phyloP scores from a whole-genome alignment of 2,329 filamentous ascomycete species.

The Arthroderma sp. region DNA sequence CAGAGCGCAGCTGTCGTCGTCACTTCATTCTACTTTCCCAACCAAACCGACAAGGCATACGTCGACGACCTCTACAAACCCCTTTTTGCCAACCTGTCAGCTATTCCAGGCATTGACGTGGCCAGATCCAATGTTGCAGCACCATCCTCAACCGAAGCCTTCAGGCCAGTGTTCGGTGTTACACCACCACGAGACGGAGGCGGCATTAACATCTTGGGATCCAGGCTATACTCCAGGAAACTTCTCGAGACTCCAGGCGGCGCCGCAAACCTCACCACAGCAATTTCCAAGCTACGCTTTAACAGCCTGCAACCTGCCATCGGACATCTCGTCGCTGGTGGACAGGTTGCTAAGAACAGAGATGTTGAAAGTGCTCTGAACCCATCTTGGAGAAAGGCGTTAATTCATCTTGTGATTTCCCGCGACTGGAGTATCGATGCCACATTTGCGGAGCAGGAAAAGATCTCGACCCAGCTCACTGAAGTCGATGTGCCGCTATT shows the following conservation, averaged over 20 bases:
- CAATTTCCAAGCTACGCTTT: constrained; percentile 7
- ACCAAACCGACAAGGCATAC: constrained; percentile 2
- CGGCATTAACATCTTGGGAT: constrained; percentile 6
- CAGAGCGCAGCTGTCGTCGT: neutral
- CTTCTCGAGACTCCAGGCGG: constrained; percentile 8
- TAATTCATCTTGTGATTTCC: constrained; percentile 11
- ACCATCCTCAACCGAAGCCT: constrained; percentile 1
- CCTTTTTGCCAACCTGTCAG: constrained; percentile 3
- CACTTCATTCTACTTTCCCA: constrained; percentile 7
- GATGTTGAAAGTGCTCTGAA: constrained; percentile 8
- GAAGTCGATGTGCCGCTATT: constrained; percentile 30
- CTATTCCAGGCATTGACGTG: constrained; percentile 7
- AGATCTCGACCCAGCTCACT: constrained; percentile 18
- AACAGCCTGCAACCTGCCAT: constrained; percentile 26
- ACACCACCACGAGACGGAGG: constrained; percentile 2
- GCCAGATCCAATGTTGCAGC: neutral
- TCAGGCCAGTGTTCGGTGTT: neutral
- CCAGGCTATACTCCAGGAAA: constrained; percentile 7
- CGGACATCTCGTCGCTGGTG: constrained; percentile 31
- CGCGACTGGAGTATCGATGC: constrained; percentile 7
- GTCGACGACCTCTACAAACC: constrained; percentile 8
- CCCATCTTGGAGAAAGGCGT: constrained; percentile 13
- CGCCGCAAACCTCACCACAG: constrained; percentile 5
- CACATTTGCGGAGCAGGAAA: constrained; percentile 9
- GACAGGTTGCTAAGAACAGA: constrained; percentile 21